A percentile compares a stretch with the other conserved stretches of the same genome.
Evolutionary conservation across 129 eudicot genomes (phyloP).

Genomic region (Ambrosia artemisiifolia): DNA sequence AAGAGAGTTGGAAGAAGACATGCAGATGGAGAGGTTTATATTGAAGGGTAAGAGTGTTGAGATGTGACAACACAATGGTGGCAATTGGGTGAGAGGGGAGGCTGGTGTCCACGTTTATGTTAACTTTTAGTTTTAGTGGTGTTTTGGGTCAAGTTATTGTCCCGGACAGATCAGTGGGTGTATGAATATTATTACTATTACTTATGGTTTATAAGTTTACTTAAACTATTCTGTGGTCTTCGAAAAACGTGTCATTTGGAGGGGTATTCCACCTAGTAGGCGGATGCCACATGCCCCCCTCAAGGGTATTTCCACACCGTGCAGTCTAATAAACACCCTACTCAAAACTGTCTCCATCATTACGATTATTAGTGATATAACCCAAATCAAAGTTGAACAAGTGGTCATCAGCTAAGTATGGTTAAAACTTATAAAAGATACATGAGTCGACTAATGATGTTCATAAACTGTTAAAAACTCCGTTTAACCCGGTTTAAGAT

Average conservation of each 20-base stretch:
- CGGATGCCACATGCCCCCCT: too few relatives aligned
- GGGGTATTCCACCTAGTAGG: too few relatives aligned
- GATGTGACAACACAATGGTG: constrained; percentile 20
- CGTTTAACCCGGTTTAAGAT: neutral
- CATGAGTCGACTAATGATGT: neutral
- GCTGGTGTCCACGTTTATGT: constrained; percentile 21
- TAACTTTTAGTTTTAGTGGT: constrained; percentile 19
- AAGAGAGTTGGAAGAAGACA: neutral
- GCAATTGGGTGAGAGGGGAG: constrained; percentile 20
- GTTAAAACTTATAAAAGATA: neutral
- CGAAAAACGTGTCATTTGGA: neutral
- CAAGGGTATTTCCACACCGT: too few relatives aligned
- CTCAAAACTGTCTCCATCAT: neutral
- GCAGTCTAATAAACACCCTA: too few relatives aligned
- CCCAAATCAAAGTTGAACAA: neutral
- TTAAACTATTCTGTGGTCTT: neutral
- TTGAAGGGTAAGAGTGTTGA: neutral
- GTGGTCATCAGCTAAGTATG: neutral
- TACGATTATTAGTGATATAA: neutral
- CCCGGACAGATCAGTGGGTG: neutral
- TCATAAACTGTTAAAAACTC: neutral
- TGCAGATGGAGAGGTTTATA: constrained; percentile 13
- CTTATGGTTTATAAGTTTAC: neutral
- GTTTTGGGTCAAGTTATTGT: constrained; percentile 9
- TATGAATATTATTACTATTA: neutral